A percentile compares a stretch with the other conserved stretches of the same genome.
Evolutionary conservation across 1,284 basidiomycete genomes (phyloP).

Genomic region (Ganoderma sp.): DNA sequence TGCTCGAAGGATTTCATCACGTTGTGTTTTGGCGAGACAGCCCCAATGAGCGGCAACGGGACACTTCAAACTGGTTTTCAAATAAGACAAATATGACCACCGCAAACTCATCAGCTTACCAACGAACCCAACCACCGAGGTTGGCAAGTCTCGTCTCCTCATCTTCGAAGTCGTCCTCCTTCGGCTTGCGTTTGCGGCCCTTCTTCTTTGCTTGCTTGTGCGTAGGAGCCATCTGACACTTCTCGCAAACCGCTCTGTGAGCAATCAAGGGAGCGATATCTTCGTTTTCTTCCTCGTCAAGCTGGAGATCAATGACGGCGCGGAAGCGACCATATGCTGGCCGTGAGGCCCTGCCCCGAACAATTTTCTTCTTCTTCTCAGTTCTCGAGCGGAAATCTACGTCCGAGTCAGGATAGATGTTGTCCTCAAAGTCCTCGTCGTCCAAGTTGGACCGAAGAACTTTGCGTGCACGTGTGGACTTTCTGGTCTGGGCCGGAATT

Average conservation of each 20-base stretch:
- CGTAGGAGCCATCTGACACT: slow-evolving; percentile 65
- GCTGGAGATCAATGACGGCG: slow-evolving; percentile 58
- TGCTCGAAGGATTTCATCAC: slow-evolving; percentile 74
- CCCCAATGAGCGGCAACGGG: slow-evolving; percentile 81
- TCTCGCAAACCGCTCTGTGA: slow-evolving; percentile 74
- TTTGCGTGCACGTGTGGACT: slow-evolving; percentile 38
- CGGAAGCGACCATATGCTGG: slow-evolving; percentile 75
- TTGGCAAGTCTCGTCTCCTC: slow-evolving; percentile 58
- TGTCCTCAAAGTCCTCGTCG: slow-evolving; percentile 43
- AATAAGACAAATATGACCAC: slow-evolving; percentile 4
- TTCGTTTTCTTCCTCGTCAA: slow-evolving; percentile 63
- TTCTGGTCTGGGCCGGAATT: slow-evolving; percentile 23
- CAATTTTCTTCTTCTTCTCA: slow-evolving; percentile 42
- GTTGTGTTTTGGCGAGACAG: slow-evolving; percentile 71
- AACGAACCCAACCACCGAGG: slow-evolving; percentile 86
- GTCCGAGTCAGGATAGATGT: slow-evolving; percentile 32
- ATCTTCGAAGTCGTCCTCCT: slow-evolving; percentile 53
- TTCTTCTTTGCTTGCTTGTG: slow-evolving; percentile 51
- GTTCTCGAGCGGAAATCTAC: slow-evolving; percentile 34
- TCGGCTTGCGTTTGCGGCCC: slow-evolving; percentile 50
- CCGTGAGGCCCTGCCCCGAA: slow-evolving; percentile 50
- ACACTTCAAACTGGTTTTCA: slow-evolving; percentile 66
- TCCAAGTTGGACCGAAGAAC: slow-evolving; percentile 37
- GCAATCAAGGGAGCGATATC: slow-evolving; percentile 57
- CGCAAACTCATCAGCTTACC: slow-evolving; percentile 51